Evolutionary conservation across 441 rosid genomes (phyloP), one percentile per base, ranked within the genome.

Genomic region (Euphorbia celastroides): DNA sequence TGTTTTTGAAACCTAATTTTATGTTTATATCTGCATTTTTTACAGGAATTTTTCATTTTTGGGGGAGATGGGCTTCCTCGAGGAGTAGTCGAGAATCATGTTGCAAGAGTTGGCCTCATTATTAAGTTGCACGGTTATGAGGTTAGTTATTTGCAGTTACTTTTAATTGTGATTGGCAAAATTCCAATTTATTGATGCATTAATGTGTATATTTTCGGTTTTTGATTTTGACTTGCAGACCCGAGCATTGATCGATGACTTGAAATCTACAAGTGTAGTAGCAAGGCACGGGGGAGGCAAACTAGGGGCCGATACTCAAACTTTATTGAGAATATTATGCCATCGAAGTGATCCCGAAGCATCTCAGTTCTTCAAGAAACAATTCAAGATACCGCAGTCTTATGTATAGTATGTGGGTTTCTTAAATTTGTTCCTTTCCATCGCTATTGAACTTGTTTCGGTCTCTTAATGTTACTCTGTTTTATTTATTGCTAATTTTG

Each of bases 51-150:
- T 80, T 94, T 94, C 67, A 89, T 94, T 57, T 94, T 97, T 60
- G 97, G 97, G 61, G 97, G 97, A 62, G 99, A 94, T 14, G 98
- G 99, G 55, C 96, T 94, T 77, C 99, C 99, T 7, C 79, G 97
- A 81, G 98, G 94, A 75, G 93, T 89, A 0, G 99, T 94, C 57
- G 99, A 94, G 80, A 92, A 94, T 77, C 96, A 94, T 75, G 83
- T 89, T 19, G 87, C 96, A 12, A 90, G 90, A 30, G 94, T 80
- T 77, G 90, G 96, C 55, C 85, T 75, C 36, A 85, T 88, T 65
- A 83, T 89, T 22, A 87, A 87, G 85, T 72, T 94, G 79, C 88
- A 87, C 12, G 83, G 93, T 66, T 82, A 84, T 60, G 98, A 94
- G 98, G 99, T 92, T 55, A 70, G 88, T 77, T 66, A 38, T 60